Conservation (phyloP, 108 stramenopile genomes). For the Discostella stelligeroides region DNA sequence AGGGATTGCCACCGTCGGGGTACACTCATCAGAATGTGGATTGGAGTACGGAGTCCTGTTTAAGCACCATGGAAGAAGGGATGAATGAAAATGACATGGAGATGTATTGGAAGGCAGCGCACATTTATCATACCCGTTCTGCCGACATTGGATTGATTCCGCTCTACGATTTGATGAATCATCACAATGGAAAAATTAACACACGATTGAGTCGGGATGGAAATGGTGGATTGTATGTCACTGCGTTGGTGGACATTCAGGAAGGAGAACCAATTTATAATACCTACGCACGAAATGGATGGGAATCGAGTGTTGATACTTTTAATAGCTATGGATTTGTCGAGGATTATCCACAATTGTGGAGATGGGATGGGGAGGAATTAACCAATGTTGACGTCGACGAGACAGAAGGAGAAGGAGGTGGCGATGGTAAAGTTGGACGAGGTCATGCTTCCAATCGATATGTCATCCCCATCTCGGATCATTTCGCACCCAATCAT, state of each 20-base stretch:
- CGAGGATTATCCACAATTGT: constrained; percentile 49
- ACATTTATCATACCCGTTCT: constrained; percentile 36
- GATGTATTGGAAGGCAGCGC: constrained; percentile 32
- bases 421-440: not conserved
- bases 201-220: constrained; percentile 24
- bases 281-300: constrained; percentile 41
- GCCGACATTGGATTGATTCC: constrained; percentile 42
- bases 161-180: constrained; percentile 53
- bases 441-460: not conserved
- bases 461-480: not conserved
- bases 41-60: constrained; percentile 18
- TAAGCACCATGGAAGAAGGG: not conserved
- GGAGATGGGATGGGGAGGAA: constrained; percentile 33
- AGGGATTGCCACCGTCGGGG: constrained; percentile 43
- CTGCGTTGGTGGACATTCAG: constrained; percentile 31
- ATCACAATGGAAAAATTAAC: constrained; percentile 51
- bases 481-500: constrained; percentile 31
- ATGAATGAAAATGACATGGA: not conserved
- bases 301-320: constrained; percentile 31
- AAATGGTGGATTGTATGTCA: constrained; percentile 32
- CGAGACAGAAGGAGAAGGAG: constrained; percentile 2
- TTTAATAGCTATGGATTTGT: constrained; percentile 52
- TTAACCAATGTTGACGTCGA: constrained; percentile 11
- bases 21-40: constrained; percentile 36
- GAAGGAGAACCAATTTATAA: constrained; percentile 35